Evolutionary conservation across 257 asterid species (phyloP).

Genomic region (Perilla frutescens): DNA sequence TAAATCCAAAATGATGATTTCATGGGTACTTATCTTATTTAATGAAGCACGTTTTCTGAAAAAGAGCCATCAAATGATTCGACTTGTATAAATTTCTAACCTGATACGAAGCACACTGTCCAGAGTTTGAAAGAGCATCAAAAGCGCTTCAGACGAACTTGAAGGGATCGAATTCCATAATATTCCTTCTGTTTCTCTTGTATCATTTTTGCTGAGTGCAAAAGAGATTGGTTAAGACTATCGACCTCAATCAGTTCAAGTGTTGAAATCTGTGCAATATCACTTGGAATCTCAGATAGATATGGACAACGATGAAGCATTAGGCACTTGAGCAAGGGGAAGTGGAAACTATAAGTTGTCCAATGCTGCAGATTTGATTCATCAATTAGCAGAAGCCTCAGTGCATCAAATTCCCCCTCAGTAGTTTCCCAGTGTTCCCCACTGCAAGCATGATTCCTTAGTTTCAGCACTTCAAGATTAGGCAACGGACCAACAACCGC

Average conservation of each 20-base stretch:
- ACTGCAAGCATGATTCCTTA: neutral
- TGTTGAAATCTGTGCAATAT: neutral
- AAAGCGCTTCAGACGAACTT: no score
- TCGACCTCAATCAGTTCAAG: constrained; percentile 2
- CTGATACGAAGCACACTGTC: no score
- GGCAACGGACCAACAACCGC: constrained; percentile 22
- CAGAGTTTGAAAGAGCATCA: no score
- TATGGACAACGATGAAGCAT: neutral
- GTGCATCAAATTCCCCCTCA: neutral
- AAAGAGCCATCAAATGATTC: no score
- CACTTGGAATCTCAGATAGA: constrained; percentile 12
- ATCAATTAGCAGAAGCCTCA: neutral
- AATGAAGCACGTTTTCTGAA: no score
- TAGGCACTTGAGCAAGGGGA: constrained; percentile 3
- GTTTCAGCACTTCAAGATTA: constrained; percentile 29
- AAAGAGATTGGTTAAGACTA: neutral
- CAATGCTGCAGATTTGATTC: neutral
- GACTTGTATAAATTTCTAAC: no score
- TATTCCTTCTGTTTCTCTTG: neutral
- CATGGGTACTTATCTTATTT: no score
- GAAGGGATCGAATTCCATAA: neutral
- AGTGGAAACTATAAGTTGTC: constrained; percentile 18
- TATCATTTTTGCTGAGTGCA: neutral
- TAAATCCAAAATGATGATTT: no score
- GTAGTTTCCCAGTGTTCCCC: neutral